Percentiles rank a stretch among this genome's conserved stretches.
These are phyloP conservation scores for Chaetomium cochliodes DNA, from an alignment of 495 filamentous ascomycete genomes.

Conservation along the genomic window DNA sequence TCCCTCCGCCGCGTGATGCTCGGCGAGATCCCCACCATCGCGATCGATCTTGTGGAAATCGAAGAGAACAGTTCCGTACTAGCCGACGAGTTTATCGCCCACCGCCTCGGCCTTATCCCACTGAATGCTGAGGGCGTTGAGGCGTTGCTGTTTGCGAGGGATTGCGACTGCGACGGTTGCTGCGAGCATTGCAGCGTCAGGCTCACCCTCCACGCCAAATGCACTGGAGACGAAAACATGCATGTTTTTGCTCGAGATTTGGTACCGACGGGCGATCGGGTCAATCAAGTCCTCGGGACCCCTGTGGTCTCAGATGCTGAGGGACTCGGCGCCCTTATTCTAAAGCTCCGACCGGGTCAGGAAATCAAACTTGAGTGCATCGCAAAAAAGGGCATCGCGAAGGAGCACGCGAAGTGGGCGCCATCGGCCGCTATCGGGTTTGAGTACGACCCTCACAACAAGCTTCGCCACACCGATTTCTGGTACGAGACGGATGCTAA, in stretches of 20 bases:
- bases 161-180: conserved; percentile 92
- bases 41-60: conserved; percentile 92
- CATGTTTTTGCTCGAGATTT: conserved; percentile 87
- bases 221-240: conserved; percentile 78
- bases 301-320: conserved; percentile 86
- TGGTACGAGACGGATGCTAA: conserved; percentile 88
- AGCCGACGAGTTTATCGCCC: conserved; percentile 91
- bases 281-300: conserved; percentile 60
- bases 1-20: conserved; percentile 89
- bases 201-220: conserved; percentile 77
- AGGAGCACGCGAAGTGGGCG: conserved; percentile 98
- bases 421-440: conserved; percentile 90
- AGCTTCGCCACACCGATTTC: conserved; percentile 79
- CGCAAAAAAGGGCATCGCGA: conserved; percentile 97
- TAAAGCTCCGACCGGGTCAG: conserved; percentile 83
- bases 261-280: conserved; percentile 65
- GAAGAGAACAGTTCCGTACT: conserved; percentile 91
- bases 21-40: conserved; percentile 91
- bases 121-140: conserved; percentile 82
- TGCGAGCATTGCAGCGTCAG: conserved; percentile 87
- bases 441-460: conserved; percentile 97
- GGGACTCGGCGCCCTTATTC: conserved; percentile 75
- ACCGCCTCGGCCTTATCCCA: conserved; percentile 89
- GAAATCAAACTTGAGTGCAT: conserved; percentile 86
- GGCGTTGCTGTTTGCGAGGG: conserved; percentile 79